These are phyloP conservation scores for Panaeolus cyanescens DNA, from an alignment of 768 basidiomycete species.

Conservation along the genomic window DNA sequence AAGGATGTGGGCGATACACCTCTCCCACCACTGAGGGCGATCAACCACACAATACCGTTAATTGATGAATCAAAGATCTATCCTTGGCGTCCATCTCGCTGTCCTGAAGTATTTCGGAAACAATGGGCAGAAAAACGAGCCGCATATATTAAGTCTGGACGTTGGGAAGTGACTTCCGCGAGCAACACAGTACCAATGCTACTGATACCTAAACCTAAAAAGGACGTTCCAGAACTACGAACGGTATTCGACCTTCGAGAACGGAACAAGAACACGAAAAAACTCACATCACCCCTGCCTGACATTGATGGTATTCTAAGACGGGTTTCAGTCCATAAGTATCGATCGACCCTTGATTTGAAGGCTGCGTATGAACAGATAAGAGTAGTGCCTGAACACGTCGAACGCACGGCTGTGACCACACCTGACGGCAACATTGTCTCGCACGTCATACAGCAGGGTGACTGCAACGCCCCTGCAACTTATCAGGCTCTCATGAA, in stretches of 20 bases:
- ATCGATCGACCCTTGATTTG: not conserved
- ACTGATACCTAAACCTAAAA: conserved; percentile 29
- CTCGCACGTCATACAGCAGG: conserved; percentile 34
- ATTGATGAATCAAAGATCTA: conserved; percentile 34
- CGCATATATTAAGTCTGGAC: conserved; percentile 26
- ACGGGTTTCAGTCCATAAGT: not conserved
- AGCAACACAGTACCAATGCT: conserved; percentile 38
- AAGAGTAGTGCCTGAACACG: conserved; percentile 24
- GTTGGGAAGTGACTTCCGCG: conserved; percentile 30
- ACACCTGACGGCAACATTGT: conserved; percentile 44
- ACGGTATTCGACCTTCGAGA: conserved; percentile 18
- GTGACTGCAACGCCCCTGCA: too few relatives aligned
- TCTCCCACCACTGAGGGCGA: conserved; percentile 36
- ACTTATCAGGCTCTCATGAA: conserved; percentile 48
- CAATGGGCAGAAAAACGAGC: conserved; percentile 32
- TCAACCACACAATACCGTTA: conserved; percentile 44
- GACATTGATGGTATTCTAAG: conserved; percentile 16
- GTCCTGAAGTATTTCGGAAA: conserved; percentile 34
- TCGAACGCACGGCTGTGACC: conserved; percentile 24
- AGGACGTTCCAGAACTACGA: conserved; percentile 13
- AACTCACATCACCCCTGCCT: conserved; percentile 12
- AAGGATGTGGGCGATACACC: conserved; percentile 24
- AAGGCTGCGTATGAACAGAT: conserved; percentile 15
- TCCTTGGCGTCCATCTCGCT: conserved; percentile 33
- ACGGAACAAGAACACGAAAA: conserved; percentile 14